phyloP scores from a whole-genome alignment of 164 flowering plant genomes.

The Chimonanthus praecox region DNA sequence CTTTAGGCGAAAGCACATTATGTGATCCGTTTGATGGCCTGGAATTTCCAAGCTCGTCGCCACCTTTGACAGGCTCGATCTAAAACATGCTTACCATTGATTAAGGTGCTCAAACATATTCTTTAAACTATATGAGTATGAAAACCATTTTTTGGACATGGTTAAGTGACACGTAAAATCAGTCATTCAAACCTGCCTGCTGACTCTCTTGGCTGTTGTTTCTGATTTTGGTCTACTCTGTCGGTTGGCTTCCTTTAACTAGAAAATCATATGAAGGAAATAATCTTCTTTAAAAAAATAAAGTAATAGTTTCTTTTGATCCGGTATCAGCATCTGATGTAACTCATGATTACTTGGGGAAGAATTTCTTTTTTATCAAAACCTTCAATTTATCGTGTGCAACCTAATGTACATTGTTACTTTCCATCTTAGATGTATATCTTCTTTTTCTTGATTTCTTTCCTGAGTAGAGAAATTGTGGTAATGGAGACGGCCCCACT shows the following conservation, averaged over 20 bases:
- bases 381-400: background rate
- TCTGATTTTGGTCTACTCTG: background rate
- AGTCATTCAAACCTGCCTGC: background rate
- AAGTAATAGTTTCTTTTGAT: background rate
- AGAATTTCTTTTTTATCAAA: too few relatives aligned
- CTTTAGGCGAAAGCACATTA: background rate
- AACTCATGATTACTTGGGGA: background rate
- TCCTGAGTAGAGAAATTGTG: background rate
- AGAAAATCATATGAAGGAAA: too few relatives aligned
- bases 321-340: background rate
- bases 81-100: too few relatives aligned
- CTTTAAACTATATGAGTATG: too few relatives aligned
- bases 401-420: background rate
- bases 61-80: background rate
- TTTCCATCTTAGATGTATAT: background rate
- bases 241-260: background rate
- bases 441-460: too few relatives aligned
- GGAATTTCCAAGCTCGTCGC: background rate
- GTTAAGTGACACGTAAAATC: too few relatives aligned
- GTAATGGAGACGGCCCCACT: too few relatives aligned
- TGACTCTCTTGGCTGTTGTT: background rate
- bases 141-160: too few relatives aligned
- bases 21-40: background rate
- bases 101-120: too few relatives aligned
- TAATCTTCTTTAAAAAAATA: background rate